Base-by-base conservation (phyloP, 148 eudicot genomes). In the Nepenthes mirabilis region DNA sequence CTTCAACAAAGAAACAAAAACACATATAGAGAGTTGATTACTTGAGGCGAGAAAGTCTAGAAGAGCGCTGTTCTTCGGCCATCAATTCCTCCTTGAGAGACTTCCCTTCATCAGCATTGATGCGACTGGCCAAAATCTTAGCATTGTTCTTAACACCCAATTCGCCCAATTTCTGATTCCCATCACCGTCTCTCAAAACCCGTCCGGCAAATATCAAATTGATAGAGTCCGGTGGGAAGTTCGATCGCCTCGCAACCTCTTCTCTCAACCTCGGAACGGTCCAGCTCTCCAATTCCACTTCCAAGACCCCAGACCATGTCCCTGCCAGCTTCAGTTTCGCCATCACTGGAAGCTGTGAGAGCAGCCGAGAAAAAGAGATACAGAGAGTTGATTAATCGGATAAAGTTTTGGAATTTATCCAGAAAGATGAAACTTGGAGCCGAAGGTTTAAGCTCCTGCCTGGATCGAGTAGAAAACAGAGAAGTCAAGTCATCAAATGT, bases 301-400 rank as follows among this genome's bases (percentile, higher is more conserved):
- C 97, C 40, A 91, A 11, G 0, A 78, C 72, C 1, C 97, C 97
- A 5, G 82, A 68, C 93, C 95, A 91, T 57, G 85, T 72, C 52
- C 97, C 97, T 2, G 83, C 97, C 40, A 91, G 80, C 78, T 70
- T 83, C 73, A 91, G 33, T 74, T 88, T 91, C 68, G 71, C 64
- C 11, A 33, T 40, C 2, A 49, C 33, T 43, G 48, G 6, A 32
- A 14, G 50, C 36, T n/a, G 52, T 49, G 12, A 13, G 8, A 51
- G n/a, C 5, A 23, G 23, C 53, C 36, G 36, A 35, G 61, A 8
- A 64, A 43, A 33, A 8, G 34, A 69, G 66, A 33, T 6, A 53
- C 23, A 40, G 66, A 45, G 47, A 45, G 9, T 6, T 49, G 52
- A 12, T 49, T 6, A 23, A 23, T 23, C 23, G 0, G 23, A 23